phyloP scores from a whole-genome alignment of 495 filamentous ascomycete genomes.

The Aspergillus kassunensis region DNA sequence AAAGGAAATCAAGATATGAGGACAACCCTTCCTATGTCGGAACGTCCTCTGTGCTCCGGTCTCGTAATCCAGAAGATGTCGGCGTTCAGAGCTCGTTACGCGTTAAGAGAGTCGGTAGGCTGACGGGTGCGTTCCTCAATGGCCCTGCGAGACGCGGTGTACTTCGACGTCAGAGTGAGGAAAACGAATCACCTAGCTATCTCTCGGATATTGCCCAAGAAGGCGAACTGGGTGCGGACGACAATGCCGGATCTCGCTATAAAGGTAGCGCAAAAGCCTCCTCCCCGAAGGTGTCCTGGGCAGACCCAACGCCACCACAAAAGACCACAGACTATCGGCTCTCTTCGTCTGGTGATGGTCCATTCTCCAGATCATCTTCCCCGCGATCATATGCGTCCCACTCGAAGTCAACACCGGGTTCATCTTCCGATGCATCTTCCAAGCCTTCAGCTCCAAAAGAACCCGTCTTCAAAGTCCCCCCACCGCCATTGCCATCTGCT shows the following conservation, averaged over 20 bases:
- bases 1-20: conserved; percentile 40
- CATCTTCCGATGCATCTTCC: conserved; percentile 37
- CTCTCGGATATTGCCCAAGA: conserved; percentile 30
- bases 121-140: conserved; percentile 68
- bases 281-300: conserved; percentile 45
- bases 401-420: conserved; percentile 40
- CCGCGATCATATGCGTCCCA: conserved; percentile 39
- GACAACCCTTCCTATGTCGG: conserved; percentile 45
- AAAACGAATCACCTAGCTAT: conserved; percentile 42
- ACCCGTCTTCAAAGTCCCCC: conserved; percentile 65
- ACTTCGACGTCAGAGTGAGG: conserved; percentile 67
- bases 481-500: conserved; percentile 54
- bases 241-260: conserved; percentile 27
- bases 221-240: conserved; percentile 18
- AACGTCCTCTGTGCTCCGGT: conserved; percentile 47
- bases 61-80: conserved; percentile 49
- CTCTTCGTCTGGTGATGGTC: conserved; percentile 23
- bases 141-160: conserved; percentile 70
- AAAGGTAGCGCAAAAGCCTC: conserved; percentile 31
- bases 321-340: conserved; percentile 25
- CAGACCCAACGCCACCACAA: conserved; percentile 37
- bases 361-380: conserved; percentile 38
- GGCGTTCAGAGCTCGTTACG: conserved; percentile 66
- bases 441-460: conserved; percentile 33
- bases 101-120: conserved; percentile 66